These are phyloP conservation scores for Saturnispora sekii DNA, from an alignment of 805 yeast species.

Conservation along the genomic window DNA sequence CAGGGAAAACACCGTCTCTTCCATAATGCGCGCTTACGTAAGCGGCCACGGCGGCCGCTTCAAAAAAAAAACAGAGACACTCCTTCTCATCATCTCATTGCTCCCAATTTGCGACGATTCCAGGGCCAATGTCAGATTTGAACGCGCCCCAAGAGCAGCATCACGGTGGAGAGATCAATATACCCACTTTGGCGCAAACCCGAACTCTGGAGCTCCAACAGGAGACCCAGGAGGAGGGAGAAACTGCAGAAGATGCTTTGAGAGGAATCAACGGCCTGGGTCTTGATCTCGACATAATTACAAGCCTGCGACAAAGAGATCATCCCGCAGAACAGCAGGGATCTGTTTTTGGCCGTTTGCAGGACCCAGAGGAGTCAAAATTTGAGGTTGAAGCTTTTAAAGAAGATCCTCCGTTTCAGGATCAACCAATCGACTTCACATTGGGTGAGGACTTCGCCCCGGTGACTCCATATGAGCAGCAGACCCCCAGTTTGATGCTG, in stretches of 20 bases:
- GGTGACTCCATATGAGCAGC: conserved; percentile 11
- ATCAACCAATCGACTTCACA: conserved; percentile 20
- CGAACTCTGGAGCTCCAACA: too few relatives aligned
- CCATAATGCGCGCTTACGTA: too few relatives aligned
- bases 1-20: too few relatives aligned
- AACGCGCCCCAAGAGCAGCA: too few relatives aligned
- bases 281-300: conserved; percentile 5
- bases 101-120: too few relatives aligned
- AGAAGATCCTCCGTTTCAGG: conserved; percentile 15
- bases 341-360: neutral
- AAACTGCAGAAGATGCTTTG: too few relatives aligned
- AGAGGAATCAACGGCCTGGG: conserved; percentile 4
- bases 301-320: neutral
- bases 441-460: conserved; percentile 15
- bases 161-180: too few relatives aligned
- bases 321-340: neutral
- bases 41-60: neutral
- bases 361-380: neutral
- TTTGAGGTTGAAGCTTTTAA: neutral
- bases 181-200: too few relatives aligned
- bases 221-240: too few relatives aligned
- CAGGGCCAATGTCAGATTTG: too few relatives aligned
- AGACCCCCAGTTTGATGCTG: conserved; percentile 6
- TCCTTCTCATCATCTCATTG: too few relatives aligned
- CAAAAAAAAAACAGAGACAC: neutral